A percentile compares a stretch with the other conserved stretches of the same genome.
Conservation (phyloP, 2,329 filamentous ascomycete species). For the Ophiocordyceps camponoti-floridani region DNA sequence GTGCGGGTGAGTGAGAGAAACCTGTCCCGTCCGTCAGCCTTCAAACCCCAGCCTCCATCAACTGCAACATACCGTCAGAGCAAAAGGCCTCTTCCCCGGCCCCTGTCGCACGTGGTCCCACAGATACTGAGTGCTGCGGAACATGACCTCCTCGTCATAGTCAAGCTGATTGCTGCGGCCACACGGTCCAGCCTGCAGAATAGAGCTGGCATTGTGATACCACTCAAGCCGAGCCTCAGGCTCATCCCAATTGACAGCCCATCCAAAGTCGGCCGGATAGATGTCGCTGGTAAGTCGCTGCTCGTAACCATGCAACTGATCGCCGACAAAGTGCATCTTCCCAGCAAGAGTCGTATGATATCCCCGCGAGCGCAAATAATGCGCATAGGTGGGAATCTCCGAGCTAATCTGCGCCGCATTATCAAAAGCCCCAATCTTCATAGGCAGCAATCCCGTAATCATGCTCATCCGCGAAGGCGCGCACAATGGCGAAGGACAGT, state of each 20-base stretch:
- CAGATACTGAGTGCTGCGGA: constrained; percentile 72
- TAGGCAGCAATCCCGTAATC: constrained; percentile 81
- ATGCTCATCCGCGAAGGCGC: constrained; percentile 87
- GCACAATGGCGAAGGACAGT: constrained; percentile 85
- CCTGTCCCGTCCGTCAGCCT: constrained; percentile 13
- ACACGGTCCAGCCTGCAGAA: constrained; percentile 75
- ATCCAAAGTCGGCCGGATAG: constrained; percentile 86
- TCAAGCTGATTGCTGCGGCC: constrained; percentile 89
- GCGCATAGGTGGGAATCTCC: constrained; percentile 79
- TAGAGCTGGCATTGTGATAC: constrained; percentile 93
- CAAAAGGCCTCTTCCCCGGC: constrained; percentile 58
- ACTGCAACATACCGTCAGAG: constrained; percentile 41
- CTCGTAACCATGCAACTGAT: constrained; percentile 89
- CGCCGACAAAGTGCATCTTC: constrained; percentile 96
- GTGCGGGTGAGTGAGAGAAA: constrained; percentile 86
- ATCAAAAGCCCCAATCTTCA: constrained; percentile 82
- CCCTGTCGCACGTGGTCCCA: constrained; percentile 81
- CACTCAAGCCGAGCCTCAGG: constrained; percentile 74
- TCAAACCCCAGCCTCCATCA: too few species aligned
- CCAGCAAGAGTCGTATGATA: constrained; percentile 85
- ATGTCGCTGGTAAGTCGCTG: constrained; percentile 86
- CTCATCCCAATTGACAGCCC: constrained; percentile 91
- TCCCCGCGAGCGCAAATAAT: constrained; percentile 68
- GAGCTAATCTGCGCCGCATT: constrained; percentile 74
- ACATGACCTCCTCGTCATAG: constrained; percentile 94